Base-by-base conservation (phyloP, 108 stramenopile genomes). In the Tribonema minus region DNA sequence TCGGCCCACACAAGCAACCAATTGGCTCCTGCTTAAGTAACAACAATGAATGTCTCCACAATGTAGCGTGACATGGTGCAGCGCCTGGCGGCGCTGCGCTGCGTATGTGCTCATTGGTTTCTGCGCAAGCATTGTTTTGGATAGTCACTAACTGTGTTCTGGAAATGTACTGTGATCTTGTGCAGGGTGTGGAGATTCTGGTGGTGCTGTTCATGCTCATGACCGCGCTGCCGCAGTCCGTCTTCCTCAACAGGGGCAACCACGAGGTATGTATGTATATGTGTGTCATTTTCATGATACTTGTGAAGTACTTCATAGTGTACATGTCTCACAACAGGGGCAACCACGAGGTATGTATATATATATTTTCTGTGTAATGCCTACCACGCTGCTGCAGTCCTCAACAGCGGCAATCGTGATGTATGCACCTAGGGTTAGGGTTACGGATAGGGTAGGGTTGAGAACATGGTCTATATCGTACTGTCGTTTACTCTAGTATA, bases 181-280 rank as follows among this genome's bases (percentile, higher is more conserved):
- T 30, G 59, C 25, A 70, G 27, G 3, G 31, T 26, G 5, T 12
- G 36, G 26, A 83, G 75, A 67, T 83, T 7, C n/a, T 83, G 74
- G 64, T 82, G 20, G 63, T 76, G 68, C 64, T 82, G 74, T 82
- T 83, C 54, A 36, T 82, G 7, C 74, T 83, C 2, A 64, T 82
- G 41, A 77, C 73, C n/a, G 80, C 76, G 31, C 67, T 68, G 34
- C 81, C 82, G 1, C 23, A 83, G 29, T 76, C 69, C 36, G 83
- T 88, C 3, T 81, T 82, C 39, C 63, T 90, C n/a, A 88, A 88
- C 83, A 72, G 89, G 12, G 89, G 89, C 26, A 89, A 89, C 79
- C 89, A 89, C 74, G 89, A 89, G 46, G 46, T 54, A 54, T 54
- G 9, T 54, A 54, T 20, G n/a, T n/a, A n/a, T 20, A 54, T 54